Conservation (phyloP, 2,329 filamentous ascomycete species). For the Talaromyces funiculosus region DNA sequence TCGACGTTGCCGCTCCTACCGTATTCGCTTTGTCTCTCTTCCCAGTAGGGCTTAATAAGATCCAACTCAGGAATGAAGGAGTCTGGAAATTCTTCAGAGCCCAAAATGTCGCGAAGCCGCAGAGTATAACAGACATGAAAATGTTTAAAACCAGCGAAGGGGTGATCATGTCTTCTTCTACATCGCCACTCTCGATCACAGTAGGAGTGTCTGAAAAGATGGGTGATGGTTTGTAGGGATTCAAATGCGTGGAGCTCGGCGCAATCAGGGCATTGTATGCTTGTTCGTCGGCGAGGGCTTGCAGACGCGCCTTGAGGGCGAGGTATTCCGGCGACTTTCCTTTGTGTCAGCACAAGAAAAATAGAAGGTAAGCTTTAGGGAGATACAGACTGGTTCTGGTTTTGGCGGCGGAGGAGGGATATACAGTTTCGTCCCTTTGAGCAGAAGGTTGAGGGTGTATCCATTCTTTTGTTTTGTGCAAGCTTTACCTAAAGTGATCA, state of each 20-base stretch:
- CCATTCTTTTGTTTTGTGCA: conserved; percentile 12
- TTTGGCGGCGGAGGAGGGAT: conserved; percentile 74
- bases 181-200: conserved; percentile 26
- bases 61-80: conserved; percentile 20
- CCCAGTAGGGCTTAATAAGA: conserved; percentile 15
- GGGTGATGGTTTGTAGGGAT: conserved; percentile 47
- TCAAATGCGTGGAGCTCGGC: conserved; percentile 50
- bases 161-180: conserved; percentile 32
- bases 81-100: conserved; percentile 35
- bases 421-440: conserved; percentile 68
- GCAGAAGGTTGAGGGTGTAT: conserved; percentile 61
- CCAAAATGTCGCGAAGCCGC: conserved; percentile 45
- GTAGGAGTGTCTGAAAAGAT: conserved; percentile 49
- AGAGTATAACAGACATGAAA: conserved; percentile 73
- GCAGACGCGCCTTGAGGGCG: conserved; percentile 78
- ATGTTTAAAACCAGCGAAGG: conserved; percentile 76
- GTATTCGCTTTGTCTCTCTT: not conserved
- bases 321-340: conserved; percentile 62
- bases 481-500: conserved; percentile 33
- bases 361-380: not conserved
- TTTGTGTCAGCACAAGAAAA: not conserved
- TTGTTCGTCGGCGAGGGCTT: conserved; percentile 73
- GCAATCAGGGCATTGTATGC: conserved; percentile 77
- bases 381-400: conserved; percentile 60
- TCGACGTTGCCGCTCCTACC: not conserved